Evolutionary conservation across 108 stramenopile species (phyloP).

Genomic region (Phaeodactylum tricornutum): DNA sequence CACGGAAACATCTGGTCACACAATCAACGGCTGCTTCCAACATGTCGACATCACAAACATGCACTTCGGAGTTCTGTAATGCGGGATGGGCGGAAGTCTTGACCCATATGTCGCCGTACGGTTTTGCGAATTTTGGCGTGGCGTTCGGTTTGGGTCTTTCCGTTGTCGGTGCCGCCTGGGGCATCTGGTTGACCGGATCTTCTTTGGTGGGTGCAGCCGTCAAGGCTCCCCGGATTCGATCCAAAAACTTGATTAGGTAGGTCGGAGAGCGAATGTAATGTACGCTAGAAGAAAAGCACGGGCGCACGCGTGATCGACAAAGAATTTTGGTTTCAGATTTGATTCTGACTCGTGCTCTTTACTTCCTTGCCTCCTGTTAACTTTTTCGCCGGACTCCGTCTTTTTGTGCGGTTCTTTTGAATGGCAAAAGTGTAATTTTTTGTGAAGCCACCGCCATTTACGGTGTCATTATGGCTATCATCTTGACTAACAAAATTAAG

Average conservation of each 20-base stretch:
- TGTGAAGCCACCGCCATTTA: constrained; percentile 99
- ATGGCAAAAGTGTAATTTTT: constrained; percentile 87
- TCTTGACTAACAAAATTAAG: constrained; percentile 92
- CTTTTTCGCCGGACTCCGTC: too few relatives aligned
- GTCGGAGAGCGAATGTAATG: too few relatives aligned
- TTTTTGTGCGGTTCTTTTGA: too few relatives aligned
- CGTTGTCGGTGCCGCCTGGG: constrained; percentile 96
- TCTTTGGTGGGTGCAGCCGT: constrained; percentile 96
- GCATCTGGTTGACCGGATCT: constrained; percentile 96
- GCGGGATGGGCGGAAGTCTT: constrained; percentile 95
- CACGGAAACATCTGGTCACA: too few relatives aligned
- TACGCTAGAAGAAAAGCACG: too few relatives aligned
- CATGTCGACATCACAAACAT: constrained; percentile 14
- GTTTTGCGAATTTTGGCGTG: constrained; percentile 94
- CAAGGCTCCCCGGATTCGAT: constrained; percentile 96
- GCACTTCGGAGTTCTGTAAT: constrained; percentile 67
- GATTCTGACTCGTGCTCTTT: too few relatives aligned
- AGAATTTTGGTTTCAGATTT: too few relatives aligned
- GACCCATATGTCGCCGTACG: constrained; percentile 97
- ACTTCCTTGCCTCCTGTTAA: too few relatives aligned
- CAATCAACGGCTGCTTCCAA: too few relatives aligned
- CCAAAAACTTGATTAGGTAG: constrained; percentile 95
- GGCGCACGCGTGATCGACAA: too few relatives aligned
- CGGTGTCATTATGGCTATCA: constrained; percentile 99
- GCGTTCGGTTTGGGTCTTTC: constrained; percentile 93